Conservation (phyloP, 306 rosid genomes). For the Cicer cuneatum region DNA sequence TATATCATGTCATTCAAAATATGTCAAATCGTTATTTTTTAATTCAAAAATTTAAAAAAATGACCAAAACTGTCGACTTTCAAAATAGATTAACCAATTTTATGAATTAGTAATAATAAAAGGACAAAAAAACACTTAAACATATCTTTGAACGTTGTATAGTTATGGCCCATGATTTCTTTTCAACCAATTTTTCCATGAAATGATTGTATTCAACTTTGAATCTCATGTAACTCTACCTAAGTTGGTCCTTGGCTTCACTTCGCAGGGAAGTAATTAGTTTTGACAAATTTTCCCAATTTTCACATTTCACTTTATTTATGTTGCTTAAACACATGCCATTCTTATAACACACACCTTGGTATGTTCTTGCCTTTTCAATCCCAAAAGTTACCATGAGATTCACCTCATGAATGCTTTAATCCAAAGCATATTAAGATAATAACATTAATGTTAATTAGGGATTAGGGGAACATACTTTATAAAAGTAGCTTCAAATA, state of each 20-base stretch:
- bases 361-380: background rate
- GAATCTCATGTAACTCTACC: background rate
- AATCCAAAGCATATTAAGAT: background rate
- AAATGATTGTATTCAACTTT: slow-evolving; percentile 32
- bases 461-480: background rate
- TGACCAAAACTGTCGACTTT: no score
- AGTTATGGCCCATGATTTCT: background rate
- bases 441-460: background rate
- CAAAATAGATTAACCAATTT: no score
- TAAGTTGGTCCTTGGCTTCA: slow-evolving; percentile 23
- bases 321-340: slow-evolving; percentile 2
- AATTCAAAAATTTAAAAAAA: no score
- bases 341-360: slow-evolving; percentile 3
- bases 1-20: no score
- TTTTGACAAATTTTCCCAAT: background rate
- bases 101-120: no score
- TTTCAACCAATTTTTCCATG: background rate
- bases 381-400: slow-evolving; percentile 3
- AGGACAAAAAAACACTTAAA: no score
- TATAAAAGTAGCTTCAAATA: slow-evolving; percentile 18
- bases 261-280: slow-evolving; percentile 44
- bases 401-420: background rate
- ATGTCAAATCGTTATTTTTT: no score
- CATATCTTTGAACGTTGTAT: background rate
- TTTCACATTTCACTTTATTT: slow-evolving; percentile 44